Percentiles rank a stretch among this genome's conserved stretches.
Conservation (phyloP, 805 yeast species). For the Grigorovia yakushimaensis region DNA sequence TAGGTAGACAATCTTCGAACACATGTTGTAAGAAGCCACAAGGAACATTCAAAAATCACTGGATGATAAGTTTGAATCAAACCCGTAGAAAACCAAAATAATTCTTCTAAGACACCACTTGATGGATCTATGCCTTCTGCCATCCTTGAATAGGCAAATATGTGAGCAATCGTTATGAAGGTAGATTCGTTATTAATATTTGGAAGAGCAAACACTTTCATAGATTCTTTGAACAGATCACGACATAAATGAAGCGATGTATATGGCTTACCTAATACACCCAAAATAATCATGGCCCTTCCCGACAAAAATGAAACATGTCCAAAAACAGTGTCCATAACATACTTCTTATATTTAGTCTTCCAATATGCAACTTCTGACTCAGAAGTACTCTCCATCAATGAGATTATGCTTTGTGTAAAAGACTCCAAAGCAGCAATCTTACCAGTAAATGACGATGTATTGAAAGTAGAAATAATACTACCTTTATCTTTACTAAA, state of each 20-base stretch:
- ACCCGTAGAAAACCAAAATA: slow-evolving; percentile 30
- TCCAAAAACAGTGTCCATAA: slow-evolving; percentile 48
- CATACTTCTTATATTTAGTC: slow-evolving; percentile 52
- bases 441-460: slow-evolving; percentile 28
- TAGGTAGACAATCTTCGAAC: slow-evolving; percentile 23
- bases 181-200: slow-evolving; percentile 23
- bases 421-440: slow-evolving; percentile 42
- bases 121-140: slow-evolving; percentile 28
- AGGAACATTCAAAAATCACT: slow-evolving; percentile 30
- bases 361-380: slow-evolving; percentile 45
- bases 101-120: slow-evolving; percentile 17
- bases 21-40: slow-evolving; percentile 29
- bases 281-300: slow-evolving; percentile 56
- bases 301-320: slow-evolving; percentile 48
- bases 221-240: slow-evolving; percentile 15
- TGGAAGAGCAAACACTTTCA: slow-evolving; percentile 28
- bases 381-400: slow-evolving; percentile 37
- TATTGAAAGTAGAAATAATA: slow-evolving; percentile 22
- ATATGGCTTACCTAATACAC: slow-evolving; percentile 53
- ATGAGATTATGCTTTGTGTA: slow-evolving; percentile 42
- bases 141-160: slow-evolving; percentile 30
- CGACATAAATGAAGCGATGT: slow-evolving; percentile 43
- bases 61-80: slow-evolving; percentile 25
- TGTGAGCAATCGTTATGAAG: slow-evolving; percentile 26
- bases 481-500: slow-evolving; percentile 42